Evolutionary conservation across 768 basidiomycete species (phyloP), one percentile per base, ranked within the genome.

Genomic region (Fomitopsis serialis): DNA sequence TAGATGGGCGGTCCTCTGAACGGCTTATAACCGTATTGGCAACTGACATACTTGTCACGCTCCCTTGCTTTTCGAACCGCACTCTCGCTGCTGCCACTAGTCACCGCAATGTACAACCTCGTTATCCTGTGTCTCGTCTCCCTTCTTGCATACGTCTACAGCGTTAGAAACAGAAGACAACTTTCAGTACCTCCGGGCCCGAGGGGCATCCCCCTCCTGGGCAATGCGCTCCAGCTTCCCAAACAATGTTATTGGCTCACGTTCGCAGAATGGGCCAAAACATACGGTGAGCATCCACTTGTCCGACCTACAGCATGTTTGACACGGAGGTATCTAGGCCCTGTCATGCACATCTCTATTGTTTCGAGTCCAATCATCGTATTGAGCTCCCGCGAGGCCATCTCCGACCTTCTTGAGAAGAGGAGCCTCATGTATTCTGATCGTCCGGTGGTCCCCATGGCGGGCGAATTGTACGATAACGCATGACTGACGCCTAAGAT

Each of bases 391-490:
- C 51, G 56, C 15, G 58, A 67, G 40, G 64, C 59, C 21, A 67
- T 64, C 0, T 46, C 53, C 15, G 69, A 70, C 22, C 58, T 70
- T 8, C 58, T 69, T 3, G 69, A 70, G n/a, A 56, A 60, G 47
- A 54, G 61, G n/a, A 56, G 62, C 11, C 48, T 56, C 9, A 67
- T 68, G 24, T 69, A 70, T 40, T 68, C 68, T 1, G 63, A 62
- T 43, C 52, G 70, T 22, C 60, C 62, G 1, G 27, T 25, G 9
- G 13, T 63, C 9, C 27, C 46, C 29, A 57, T 65, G 58, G 44
- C 48, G 2, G 48, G 52, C 17, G 63, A 63, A 37, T 24, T 64
- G 61, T 61, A 50, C 32, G 58, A 54, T 2, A 47, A n/a, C 23
- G 3, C 37, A 43, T 11, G 6, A 5, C 11, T 32, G 2, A 2